These are phyloP conservation scores for Rubroboletus pulcherrimus DNA, from an alignment of 768 basidiomycete genomes.

Conservation along the genomic window DNA sequence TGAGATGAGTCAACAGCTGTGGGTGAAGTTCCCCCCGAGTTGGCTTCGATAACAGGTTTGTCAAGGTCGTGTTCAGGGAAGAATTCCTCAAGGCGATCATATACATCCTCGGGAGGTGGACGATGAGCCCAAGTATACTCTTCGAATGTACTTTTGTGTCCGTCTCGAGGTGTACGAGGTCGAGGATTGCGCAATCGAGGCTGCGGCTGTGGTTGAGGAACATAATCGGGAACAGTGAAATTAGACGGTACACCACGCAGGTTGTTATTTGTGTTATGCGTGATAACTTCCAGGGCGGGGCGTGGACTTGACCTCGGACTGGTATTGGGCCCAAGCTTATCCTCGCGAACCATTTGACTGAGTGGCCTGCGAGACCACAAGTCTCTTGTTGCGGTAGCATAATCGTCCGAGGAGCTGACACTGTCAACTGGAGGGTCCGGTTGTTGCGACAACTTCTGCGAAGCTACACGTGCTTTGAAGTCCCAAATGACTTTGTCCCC, in stretches of 20 bases:
- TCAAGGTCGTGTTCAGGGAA: slow-evolving; percentile 97
- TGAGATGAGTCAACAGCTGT: slow-evolving; percentile 53
- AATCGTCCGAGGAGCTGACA: slow-evolving; percentile 26
- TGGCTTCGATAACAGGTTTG: slow-evolving; percentile 88
- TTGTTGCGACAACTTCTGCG: slow-evolving; percentile 15
- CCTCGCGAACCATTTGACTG: slow-evolving; percentile 26
- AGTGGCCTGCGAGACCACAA: slow-evolving; percentile 32
- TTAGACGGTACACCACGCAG: slow-evolving; percentile 16
- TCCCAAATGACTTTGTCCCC: slow-evolving; percentile 31
- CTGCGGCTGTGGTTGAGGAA: slow-evolving; percentile 12
- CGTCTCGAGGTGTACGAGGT: slow-evolving; percentile 29
- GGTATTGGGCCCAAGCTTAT: slow-evolving; percentile 12
- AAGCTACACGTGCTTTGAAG: slow-evolving; percentile 19
- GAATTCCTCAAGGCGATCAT: slow-evolving; percentile 88
- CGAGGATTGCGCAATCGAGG: slow-evolving; percentile 15
- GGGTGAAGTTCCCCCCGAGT: slow-evolving; percentile 75
- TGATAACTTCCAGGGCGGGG: slow-evolving; percentile 31
- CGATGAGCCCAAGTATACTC: slow-evolving; percentile 85
- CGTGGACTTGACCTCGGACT: slow-evolving; percentile 23
- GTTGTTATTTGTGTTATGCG: slow-evolving; percentile 17
- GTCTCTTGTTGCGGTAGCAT: slow-evolving; percentile 27
- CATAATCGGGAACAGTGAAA: slow-evolving; percentile 18
- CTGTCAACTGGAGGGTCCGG: slow-evolving; percentile 19
- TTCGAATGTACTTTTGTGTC: slow-evolving; percentile 50
- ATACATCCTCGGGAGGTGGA: slow-evolving; percentile 88